Evolutionary conservation across 768 basidiomycete genomes (phyloP).

Genomic region (Boletus bicolor): DNA sequence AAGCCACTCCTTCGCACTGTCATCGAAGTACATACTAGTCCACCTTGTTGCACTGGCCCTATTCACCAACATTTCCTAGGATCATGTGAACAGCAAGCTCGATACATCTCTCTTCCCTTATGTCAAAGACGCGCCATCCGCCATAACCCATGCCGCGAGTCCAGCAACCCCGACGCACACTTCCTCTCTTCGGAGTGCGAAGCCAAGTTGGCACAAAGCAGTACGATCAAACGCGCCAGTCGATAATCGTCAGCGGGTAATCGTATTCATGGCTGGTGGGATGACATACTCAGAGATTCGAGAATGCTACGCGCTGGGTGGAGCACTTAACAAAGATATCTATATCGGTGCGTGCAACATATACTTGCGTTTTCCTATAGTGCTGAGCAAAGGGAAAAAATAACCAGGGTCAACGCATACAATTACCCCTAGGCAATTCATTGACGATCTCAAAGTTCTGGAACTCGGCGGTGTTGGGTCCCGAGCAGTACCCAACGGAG

Average conservation of each 20-base stretch:
- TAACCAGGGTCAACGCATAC: constrained; percentile 83
- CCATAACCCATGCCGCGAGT: constrained; percentile 45
- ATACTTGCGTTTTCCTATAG: constrained; percentile 35
- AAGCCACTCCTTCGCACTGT: constrained; percentile 80
- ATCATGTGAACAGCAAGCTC: constrained; percentile 75
- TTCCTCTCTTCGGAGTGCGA: constrained; percentile 82
- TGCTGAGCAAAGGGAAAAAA: constrained; percentile 28
- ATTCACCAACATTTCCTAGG: constrained; percentile 44
- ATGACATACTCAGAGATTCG: constrained; percentile 96
- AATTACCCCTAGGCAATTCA: constrained; percentile 76
- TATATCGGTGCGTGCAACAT: constrained; percentile 66
- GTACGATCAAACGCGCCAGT: constrained; percentile 49
- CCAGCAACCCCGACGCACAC: constrained; percentile 49
- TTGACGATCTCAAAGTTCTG: constrained; percentile 84
- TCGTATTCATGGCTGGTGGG: constrained; percentile 92
- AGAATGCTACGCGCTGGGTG: constrained; percentile 78
- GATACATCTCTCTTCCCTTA: constrained; percentile 85
- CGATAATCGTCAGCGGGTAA: constrained; percentile 67
- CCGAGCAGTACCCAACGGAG: constrained; percentile 63
- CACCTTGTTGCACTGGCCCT: not conserved
- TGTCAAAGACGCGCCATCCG: constrained; percentile 72
- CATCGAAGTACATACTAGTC: constrained; percentile 61
- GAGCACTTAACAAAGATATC: constrained; percentile 77
- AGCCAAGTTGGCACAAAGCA: constrained; percentile 86
- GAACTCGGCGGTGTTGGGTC: constrained; percentile 88